Conservation (phyloP, 192 early-diverging fungal genomes). For the Gaertneriomyces semiglobifer region DNA sequence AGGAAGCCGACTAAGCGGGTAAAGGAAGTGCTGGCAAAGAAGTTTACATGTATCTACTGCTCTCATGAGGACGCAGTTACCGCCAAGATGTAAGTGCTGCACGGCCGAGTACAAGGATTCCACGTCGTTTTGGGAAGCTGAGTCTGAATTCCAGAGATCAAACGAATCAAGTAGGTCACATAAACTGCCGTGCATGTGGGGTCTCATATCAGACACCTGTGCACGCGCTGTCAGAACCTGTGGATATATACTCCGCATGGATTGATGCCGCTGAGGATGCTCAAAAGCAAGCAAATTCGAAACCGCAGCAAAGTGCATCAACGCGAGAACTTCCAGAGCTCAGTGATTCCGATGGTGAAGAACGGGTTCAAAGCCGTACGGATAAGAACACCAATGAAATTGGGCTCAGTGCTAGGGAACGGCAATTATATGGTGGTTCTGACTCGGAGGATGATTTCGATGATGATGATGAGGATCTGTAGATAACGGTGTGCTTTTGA, state of each 20-base stretch:
- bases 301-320: not conserved
- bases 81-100: conserved; percentile 62
- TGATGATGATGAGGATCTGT: not conserved
- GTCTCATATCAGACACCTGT: conserved; percentile 70
- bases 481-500: not conserved
- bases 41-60: conserved; percentile 82
- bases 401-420: too few species aligned
- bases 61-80: conserved; percentile 79
- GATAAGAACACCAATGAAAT: too few species aligned
- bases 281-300: conserved; percentile 17
- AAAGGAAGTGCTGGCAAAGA: conserved; percentile 64
- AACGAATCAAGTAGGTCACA: conserved; percentile 65
- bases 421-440: too few species aligned
- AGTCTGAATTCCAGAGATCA: conserved; percentile 50
- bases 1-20: conserved; percentile 66
- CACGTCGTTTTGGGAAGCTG: not conserved
- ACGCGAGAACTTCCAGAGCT: too few species aligned
- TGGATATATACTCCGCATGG: conserved; percentile 91
- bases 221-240: conserved; percentile 69
- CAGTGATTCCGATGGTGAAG: too few species aligned
- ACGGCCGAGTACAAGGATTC: not conserved
- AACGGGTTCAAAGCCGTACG: too few species aligned
- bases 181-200: conserved; percentile 76
- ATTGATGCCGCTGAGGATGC: conserved; percentile 78
- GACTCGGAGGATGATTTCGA: too few species aligned